These are phyloP conservation scores for Durio zibethinus DNA, from an alignment of 345 rosid genomes.

Conservation along the genomic window DNA sequence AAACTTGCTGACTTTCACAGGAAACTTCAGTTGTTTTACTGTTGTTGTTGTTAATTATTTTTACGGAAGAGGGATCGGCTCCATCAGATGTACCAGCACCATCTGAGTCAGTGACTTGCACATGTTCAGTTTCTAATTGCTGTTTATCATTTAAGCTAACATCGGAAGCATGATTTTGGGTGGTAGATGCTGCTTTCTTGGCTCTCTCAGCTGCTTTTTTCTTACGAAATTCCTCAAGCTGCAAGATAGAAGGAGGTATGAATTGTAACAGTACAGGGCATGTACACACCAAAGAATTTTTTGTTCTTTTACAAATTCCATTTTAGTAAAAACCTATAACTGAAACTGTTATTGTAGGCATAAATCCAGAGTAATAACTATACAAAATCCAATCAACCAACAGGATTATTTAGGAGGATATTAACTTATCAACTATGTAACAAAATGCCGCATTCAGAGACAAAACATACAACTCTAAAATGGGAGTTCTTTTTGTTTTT, in stretches of 20 bases:
- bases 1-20: conserved; percentile 29
- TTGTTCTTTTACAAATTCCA: not conserved
- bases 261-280: not conserved
- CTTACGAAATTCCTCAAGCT: conserved; percentile 98
- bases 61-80: conserved; percentile 28
- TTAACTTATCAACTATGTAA: not conserved
- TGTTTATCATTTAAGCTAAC: conserved; percentile 30
- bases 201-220: conserved; percentile 87
- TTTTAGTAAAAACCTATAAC: not conserved
- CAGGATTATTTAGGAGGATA: not conserved
- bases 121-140: conserved; percentile 35
- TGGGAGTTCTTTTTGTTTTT: not conserved
- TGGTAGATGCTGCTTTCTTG: conserved; percentile 49
- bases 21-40: conserved; percentile 16
- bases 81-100: conserved; percentile 47
- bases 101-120: conserved; percentile 39
- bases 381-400: not conserved
- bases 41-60: conserved; percentile 4
- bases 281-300: not conserved
- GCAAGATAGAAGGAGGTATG: conserved; percentile 12
- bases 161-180: conserved; percentile 40
- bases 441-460: not conserved
- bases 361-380: not conserved
- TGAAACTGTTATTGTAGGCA: not conserved
- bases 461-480: not conserved